Conservation (phyloP, 1,284 basidiomycete species). For the Heterobasidion annosum region DNA sequence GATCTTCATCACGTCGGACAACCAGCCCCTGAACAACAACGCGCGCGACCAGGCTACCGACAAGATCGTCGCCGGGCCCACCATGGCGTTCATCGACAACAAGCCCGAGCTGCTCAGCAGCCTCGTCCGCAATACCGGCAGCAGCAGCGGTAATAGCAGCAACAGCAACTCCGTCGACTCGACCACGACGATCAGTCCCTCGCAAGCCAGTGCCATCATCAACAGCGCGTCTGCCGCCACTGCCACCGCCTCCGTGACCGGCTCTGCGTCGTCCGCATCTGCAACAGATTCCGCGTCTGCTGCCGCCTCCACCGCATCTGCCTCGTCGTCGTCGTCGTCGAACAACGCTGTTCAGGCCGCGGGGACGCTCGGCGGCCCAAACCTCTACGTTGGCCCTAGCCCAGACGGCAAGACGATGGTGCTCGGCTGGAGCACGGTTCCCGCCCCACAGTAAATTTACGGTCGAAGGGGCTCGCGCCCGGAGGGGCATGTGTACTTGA, state of each 20-base stretch:
- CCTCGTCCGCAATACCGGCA: not conserved
- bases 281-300: not conserved
- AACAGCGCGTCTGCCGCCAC: constrained; percentile 21
- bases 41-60: not conserved
- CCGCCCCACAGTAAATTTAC: not conserved
- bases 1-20: constrained; percentile 1
- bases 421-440: constrained; percentile 13
- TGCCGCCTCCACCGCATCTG: constrained; percentile 2
- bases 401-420: constrained; percentile 26
- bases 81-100: not conserved
- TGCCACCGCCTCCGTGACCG: constrained; percentile 6
- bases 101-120: not conserved
- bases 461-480: not conserved
- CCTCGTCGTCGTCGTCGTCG: not conserved
- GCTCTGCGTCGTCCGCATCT: constrained; percentile 6
- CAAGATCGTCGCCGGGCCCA: not conserved
- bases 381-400: constrained; percentile 29
- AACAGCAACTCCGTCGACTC: constrained; percentile 8
- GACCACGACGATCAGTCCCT: constrained; percentile 36
- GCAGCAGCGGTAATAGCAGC: not conserved
- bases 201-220: constrained; percentile 35
- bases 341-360: constrained; percentile 11
- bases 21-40: not conserved
- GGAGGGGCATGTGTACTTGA: too few relatives aligned
- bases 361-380: constrained; percentile 21